These are phyloP conservation scores for Laguncularia racemosa DNA, from an alignment of 345 rosid genomes.

Conservation along the genomic window DNA sequence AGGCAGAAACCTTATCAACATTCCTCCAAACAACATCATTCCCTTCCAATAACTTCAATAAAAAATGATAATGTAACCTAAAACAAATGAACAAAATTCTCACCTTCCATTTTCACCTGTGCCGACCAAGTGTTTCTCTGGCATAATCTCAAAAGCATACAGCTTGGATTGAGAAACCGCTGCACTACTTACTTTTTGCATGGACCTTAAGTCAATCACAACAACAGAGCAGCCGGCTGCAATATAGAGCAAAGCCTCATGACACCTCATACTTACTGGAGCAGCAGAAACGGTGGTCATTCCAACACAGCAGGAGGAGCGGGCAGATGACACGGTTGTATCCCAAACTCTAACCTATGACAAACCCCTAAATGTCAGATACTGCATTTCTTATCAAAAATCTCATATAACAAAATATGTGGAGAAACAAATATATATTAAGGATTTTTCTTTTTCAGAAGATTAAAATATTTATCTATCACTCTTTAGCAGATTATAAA, in stretches of 20 bases:
- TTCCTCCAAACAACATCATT: not conserved
- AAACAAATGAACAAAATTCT: constrained; percentile 13
- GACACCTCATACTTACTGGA: constrained; percentile 48
- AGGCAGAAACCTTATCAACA: too few relatives aligned
- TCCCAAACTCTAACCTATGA: constrained; percentile 67
- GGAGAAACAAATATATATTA: not conserved
- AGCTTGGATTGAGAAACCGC: constrained; percentile 29
- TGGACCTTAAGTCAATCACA: constrained; percentile 55
- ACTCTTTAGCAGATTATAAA: too few relatives aligned
- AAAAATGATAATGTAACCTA: not conserved
- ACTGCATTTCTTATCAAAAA: not conserved
- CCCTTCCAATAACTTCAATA: not conserved
- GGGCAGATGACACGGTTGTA: constrained; percentile 38
- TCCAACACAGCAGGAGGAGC: constrained; percentile 67
- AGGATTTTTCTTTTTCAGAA: too few relatives aligned
- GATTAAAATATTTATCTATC: too few relatives aligned
- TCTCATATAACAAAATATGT: not conserved
- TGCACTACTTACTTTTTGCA: constrained; percentile 38
- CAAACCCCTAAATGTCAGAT: constrained; percentile 7
- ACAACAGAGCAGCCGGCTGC: constrained; percentile 55
- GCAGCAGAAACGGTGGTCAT: constrained; percentile 40
- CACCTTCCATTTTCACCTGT: constrained; percentile 53
- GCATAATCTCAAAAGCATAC: constrained; percentile 35
- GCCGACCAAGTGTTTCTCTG: constrained; percentile 45
- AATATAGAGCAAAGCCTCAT: constrained; percentile 52